Evolutionary conservation across 495 filamentous ascomycete genomes (phyloP).

Genomic region (Tirmania nivea): DNA sequence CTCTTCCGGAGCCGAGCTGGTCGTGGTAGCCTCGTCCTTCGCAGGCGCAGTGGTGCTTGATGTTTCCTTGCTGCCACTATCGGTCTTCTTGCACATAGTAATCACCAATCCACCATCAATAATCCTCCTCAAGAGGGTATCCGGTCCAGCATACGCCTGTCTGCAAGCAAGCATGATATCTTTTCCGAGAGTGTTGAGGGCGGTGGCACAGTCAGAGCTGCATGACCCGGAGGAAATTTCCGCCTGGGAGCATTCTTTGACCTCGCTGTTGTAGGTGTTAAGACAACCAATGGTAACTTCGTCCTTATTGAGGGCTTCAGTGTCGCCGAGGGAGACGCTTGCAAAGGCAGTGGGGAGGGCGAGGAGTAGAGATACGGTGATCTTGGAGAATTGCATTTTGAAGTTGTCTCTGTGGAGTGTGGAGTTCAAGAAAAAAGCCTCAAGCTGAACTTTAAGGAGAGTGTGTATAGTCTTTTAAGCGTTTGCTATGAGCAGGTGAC

Average conservation of each 20-base stretch:
- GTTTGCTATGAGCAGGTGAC: too few species aligned
- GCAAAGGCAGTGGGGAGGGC: constrained; percentile 1
- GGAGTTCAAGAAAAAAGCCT: too few species aligned
- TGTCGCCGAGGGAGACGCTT: constrained; percentile 3
- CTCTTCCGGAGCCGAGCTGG: too few species aligned
- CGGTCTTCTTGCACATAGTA: constrained; percentile 2
- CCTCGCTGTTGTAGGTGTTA: constrained; percentile 3
- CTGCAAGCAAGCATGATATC: constrained; percentile 6
- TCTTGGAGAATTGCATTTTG: constrained; percentile 9
- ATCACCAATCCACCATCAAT: constrained; percentile 8
- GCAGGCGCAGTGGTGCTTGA: too few species aligned
- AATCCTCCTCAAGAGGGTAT: constrained; percentile 6
- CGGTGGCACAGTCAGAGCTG: constrained; percentile 1
- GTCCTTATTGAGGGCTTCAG: constrained; percentile 1
- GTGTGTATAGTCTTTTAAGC: too few species aligned
- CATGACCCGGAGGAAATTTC: constrained; percentile 3
- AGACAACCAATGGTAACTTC: constrained; percentile 9
- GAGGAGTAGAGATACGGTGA: constrained; percentile 3
- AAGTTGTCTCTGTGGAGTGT: not conserved
- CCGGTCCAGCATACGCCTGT: constrained; percentile 8
- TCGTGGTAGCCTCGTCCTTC: too few species aligned
- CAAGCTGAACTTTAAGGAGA: too few species aligned
- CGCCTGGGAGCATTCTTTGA: constrained; percentile 3
- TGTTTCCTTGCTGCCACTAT: too few species aligned
- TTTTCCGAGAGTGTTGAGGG: constrained; percentile 1